phyloP scores from a whole-genome alignment of 192 early-diverging fungal genomes.

The Coemansia sp. region DNA sequence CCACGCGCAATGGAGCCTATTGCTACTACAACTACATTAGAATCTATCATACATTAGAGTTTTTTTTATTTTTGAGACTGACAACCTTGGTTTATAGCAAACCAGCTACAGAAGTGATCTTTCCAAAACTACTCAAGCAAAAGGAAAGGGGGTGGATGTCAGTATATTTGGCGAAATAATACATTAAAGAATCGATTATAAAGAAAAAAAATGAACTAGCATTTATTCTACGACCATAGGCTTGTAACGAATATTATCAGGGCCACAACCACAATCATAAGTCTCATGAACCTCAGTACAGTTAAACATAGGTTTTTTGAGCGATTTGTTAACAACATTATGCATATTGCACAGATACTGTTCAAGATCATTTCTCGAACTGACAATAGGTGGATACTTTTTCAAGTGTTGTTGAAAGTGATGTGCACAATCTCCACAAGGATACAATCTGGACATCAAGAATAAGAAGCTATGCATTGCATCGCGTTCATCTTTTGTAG shows the following conservation, averaged over 20 bases:
- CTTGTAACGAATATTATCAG: conserved; percentile 44
- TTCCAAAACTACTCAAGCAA: neutral
- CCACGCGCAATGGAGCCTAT: neutral
- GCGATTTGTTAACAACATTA: conserved; percentile 86
- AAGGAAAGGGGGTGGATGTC: neutral
- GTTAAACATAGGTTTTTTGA: conserved; percentile 80
- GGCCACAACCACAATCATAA: conserved; percentile 86
- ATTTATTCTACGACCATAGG: conserved; percentile 9
- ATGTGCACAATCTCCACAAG: conserved; percentile 93
- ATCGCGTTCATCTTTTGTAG: conserved; percentile 70
- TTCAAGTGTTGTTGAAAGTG: conserved; percentile 82
- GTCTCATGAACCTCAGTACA: conserved; percentile 72
- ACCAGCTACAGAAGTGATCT: too few relatives aligned
- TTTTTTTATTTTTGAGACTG: neutral
- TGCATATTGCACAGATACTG: conserved; percentile 90
- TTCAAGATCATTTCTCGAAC: conserved; percentile 65
- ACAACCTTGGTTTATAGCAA: too few relatives aligned
- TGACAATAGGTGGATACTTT: conserved; percentile 77
- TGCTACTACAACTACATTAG: neutral
- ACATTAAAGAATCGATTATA: neutral
- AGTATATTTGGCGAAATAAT: neutral
- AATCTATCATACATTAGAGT: neutral
- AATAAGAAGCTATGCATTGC: conserved; percentile 79
- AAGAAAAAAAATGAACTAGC: neutral
- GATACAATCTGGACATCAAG: conserved; percentile 84